Base-by-base conservation (phyloP, 495 filamentous ascomycete genomes). In the Mytilinidion resinicola region DNA sequence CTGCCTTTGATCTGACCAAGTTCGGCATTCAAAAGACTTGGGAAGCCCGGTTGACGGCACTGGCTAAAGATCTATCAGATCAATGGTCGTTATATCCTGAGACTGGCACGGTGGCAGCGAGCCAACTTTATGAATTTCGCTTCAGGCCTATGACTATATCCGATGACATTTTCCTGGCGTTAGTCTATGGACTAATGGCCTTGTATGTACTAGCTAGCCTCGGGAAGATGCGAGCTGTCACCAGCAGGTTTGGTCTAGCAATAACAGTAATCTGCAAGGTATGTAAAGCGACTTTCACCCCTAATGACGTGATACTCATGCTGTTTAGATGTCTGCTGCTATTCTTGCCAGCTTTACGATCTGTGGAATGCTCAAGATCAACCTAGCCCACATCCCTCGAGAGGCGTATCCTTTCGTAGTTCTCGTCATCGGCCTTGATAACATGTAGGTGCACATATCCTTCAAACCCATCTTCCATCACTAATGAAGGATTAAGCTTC, bases 341-440 rank as follows among this genome's bases (percentile, higher is more conserved):
- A 80, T 88, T 51, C 71, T 83, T 61, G 63, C 65, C 1, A 70
- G 67, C 61, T 70, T 73, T 51, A 67, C 68, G 0, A 62, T 74
- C 48, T 72, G 70, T 53, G 65, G 63, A 11, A 68, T 70, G n/a
- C 63, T 75, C 19, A 72, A 71, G 41, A 69, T 75, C 57, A 69
- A 75, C 52, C 61, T 75, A 2, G 61, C 67, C 5, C 68, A 64
- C 52, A 69, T 75, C 52, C 73, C 72, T 43, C 67, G 72, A 44
- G 72, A 72, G 53, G 78, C 80, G 30, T 90, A 86, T 69, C 86
- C 86, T 0, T 77, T 86, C 9, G 84, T 88, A n/a, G 77, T 88
- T 12, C 75, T 89, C 39, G 78, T 78, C 35, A 82, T 87, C 68
- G 87, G 86, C 50, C 72, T 88, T 46, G 85, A 88, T 59, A 88